Evolutionary conservation across 768 basidiomycete species (phyloP), one percentile per base, ranked within the genome.

Genomic region (Aureoboletus auriporus): DNA sequence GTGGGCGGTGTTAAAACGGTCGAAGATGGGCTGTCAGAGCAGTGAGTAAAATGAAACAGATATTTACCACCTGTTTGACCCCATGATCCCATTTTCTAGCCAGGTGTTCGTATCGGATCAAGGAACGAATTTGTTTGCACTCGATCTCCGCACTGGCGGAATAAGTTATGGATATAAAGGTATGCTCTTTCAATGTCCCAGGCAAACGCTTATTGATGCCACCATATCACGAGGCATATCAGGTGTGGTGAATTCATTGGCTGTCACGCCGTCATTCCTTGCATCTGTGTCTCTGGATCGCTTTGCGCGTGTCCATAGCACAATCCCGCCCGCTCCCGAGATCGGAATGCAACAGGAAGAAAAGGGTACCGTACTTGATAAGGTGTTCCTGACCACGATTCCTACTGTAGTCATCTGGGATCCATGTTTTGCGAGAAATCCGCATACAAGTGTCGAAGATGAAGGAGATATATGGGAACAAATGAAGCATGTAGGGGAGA

Each of bases 391-490:
- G 61, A 83, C 79, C 40, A 76, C 76, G 45, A 67, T 71, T 5
- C 86, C 87, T 6, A 84, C 83, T 8, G 76, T 74, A 27, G 70
- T 84, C 34, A 68, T 79, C 16, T 90, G 83, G 86, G 86, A 84
- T 61, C 69, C 68, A 31, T 46, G n/a, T 33, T 58, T 60, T 17
- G 54, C 50, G 16, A 61, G 57, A 37, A 61, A 56, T 42, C n/a
- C 1, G 14, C 44, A 42, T 8, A 28, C 26, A 37, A 44, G 11
- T 14, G 39, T 44, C 28, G 64, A 65, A 9, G 77, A 73, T 12
- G 80, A 76, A 12, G 84, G 84, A 9, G 82, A 82, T 33, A 61
- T 89, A 28, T 90, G 89, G 89, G 74, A 82, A 47, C 70, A 69
- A 23, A 80, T 91, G 80, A 70, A 80, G 52, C 69, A 76, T 42